Conservation (phyloP, 805 yeast genomes). For the Barnettozyma botsteinii region DNA sequence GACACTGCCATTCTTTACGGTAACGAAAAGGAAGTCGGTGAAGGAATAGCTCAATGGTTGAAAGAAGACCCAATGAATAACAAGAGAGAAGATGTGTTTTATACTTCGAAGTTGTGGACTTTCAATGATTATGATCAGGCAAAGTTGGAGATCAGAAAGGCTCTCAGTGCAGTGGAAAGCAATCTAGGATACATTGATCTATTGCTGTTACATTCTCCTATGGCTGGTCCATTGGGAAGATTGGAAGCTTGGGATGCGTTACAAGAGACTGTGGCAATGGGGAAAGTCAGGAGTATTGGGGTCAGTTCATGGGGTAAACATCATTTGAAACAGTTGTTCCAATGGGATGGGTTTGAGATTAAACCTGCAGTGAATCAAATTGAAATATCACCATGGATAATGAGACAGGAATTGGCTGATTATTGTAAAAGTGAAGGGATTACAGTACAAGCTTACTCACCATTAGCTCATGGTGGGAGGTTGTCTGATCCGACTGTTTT, state of each 20-base stretch:
- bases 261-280: slow-evolving; percentile 64
- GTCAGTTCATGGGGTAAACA: slow-evolving; percentile 66
- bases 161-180: slow-evolving; percentile 44
- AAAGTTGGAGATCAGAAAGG: slow-evolving; percentile 48
- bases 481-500: slow-evolving; percentile 39
- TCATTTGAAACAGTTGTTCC: slow-evolving; percentile 58
- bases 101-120: slow-evolving; percentile 75
- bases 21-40: slow-evolving; percentile 57
- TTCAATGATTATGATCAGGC: slow-evolving; percentile 41
- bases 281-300: slow-evolving; percentile 63
- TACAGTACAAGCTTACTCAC: slow-evolving; percentile 55
- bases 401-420: slow-evolving; percentile 35
- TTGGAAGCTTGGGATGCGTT: slow-evolving; percentile 66
- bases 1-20: slow-evolving; percentile 67
- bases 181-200: slow-evolving; percentile 65
- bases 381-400: slow-evolving; percentile 48
- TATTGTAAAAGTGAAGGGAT: slow-evolving; percentile 43
- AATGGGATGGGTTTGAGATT: slow-evolving; percentile 50
- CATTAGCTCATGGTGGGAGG: slow-evolving; percentile 51
- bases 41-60: slow-evolving; percentile 51
- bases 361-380: slow-evolving; percentile 76
- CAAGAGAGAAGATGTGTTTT: slow-evolving; percentile 47
- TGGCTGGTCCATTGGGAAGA: slow-evolving; percentile 45
- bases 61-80: slow-evolving; percentile 37
- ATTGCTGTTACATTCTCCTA: slow-evolving; percentile 63